Evolutionary conservation across 148 eudicot genomes (phyloP), one percentile per base, ranked within the genome.

Genomic region (Drosera capensis): DNA sequence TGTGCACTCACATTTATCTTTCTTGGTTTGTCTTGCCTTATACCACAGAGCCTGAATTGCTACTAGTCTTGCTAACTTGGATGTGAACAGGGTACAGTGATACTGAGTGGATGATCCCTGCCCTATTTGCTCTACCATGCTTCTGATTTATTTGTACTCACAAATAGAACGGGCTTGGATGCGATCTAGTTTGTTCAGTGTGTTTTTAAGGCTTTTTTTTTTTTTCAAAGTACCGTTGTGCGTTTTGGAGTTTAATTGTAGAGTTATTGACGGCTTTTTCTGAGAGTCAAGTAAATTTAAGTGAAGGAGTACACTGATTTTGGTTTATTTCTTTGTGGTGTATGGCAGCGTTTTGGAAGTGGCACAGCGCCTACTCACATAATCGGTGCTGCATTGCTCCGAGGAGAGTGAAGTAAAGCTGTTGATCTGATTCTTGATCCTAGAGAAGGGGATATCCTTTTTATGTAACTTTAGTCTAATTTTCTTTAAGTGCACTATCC

Each of bases 391-490:
- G 64, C 84, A 57, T 76, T 88, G 57, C 67, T 84, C 41, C 76
- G 76, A 52, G 97, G 94, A 60, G 94, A 88, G 66, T 88, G 97
- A 94, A 71, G 70, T 64, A 55, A 54, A 25, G 94, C 84, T 22
- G 73, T 84, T 25, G 62, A 52, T 61, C 39, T 88, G 94, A 71
- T 88, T 65, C 87, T 88, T 68, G 97, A 88, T 66, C 97, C 97
- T 43, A 76, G 92, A 67, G 93, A 88, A 50, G 94, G 92, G 61
- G 97, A 88, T 88, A 88, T 88, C 96, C 94, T 83, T 82, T 51
- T 14, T 3, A 35, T 49, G 31, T 21, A 17, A 50, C 37, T 14
- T 55, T 28, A 48, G 56, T 47, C 6, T 17, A 47, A 15, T 21
- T 35, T 5, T 52, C 8, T 48, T 57, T 7, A 28, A 34, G 18